Conservation (phyloP, 805 yeast genomes). For the Metschnikowia reukaufii region DNA sequence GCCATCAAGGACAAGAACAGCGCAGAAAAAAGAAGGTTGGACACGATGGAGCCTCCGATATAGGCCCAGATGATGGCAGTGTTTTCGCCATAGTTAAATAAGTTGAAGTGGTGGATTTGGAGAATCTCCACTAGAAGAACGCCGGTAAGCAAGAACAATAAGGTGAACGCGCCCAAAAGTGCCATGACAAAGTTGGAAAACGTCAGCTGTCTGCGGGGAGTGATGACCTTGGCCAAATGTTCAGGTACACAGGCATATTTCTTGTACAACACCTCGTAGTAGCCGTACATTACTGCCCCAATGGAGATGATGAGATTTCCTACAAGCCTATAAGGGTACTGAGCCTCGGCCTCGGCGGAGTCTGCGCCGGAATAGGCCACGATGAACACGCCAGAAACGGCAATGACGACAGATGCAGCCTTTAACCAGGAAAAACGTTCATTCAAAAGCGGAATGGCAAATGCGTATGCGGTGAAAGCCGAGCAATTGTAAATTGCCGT, state of each 20-base stretch:
- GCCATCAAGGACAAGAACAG: slow-evolving; percentile 77
- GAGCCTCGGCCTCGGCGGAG: slow-evolving; percentile 18
- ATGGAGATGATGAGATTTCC: slow-evolving; percentile 71
- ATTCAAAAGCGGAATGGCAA: slow-evolving; percentile 71
- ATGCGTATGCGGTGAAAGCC: slow-evolving; percentile 83
- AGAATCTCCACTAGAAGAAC: slow-evolving; percentile 50
- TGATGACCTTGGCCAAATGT: slow-evolving; percentile 41
- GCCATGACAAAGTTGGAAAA: slow-evolving; percentile 79
- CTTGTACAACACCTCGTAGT: slow-evolving; percentile 83
- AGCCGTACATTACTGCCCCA: slow-evolving; percentile 79
- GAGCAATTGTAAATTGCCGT: slow-evolving; percentile 91
- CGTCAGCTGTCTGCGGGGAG: slow-evolving; percentile 67
- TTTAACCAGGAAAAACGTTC: slow-evolving; percentile 67
- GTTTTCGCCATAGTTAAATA: slow-evolving; percentile 47
- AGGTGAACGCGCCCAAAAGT: slow-evolving; percentile 59
- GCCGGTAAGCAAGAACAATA: slow-evolving; percentile 47
- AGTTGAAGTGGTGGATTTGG: slow-evolving; percentile 57
- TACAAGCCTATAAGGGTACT: slow-evolving; percentile 57
- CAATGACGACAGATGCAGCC: slow-evolving; percentile 64
- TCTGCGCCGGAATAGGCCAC: slow-evolving; percentile 67
- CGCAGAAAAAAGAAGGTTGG: slow-evolving; percentile 69
- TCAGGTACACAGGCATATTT: slow-evolving; percentile 71
- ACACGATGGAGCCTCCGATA: slow-evolving; percentile 52
- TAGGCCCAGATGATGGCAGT: slow-evolving; percentile 42
- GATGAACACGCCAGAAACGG: slow-evolving; percentile 71